Evolutionary conservation across 352 stramenopile genomes (phyloP).

Genomic region (Aphanomyces astaci): DNA sequence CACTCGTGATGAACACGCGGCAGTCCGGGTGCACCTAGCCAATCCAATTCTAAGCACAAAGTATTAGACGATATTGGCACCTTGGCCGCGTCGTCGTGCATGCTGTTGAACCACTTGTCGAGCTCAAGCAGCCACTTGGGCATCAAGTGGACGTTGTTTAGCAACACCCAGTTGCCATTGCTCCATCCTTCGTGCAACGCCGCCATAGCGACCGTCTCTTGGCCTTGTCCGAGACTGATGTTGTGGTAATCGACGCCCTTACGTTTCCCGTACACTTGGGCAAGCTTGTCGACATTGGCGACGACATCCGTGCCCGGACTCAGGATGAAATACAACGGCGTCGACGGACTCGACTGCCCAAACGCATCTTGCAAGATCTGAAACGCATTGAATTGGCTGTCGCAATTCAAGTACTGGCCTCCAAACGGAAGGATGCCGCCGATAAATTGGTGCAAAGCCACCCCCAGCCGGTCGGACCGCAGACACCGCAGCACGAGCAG

Average conservation of each 20-base stretch:
- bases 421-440: constrained; percentile 60
- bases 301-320: constrained; percentile 95
- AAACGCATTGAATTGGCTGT: constrained; percentile 91
- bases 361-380: constrained; percentile 92
- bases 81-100: constrained; percentile 31
- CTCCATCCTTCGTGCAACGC: constrained; percentile 78
- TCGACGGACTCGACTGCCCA: constrained; percentile 88
- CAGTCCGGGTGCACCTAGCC: constrained; percentile 52
- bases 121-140: constrained; percentile 89
- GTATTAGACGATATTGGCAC: constrained; percentile 13
- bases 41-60: constrained; percentile 25
- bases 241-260: constrained; percentile 96
- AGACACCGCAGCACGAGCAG: constrained; percentile 92
- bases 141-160: constrained; percentile 95
- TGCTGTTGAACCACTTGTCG: constrained; percentile 84
- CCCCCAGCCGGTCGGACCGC: constrained; percentile 89
- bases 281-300: constrained; percentile 92
- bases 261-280: constrained; percentile 84
- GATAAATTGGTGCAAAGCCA: constrained; percentile 93
- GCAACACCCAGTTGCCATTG: constrained; percentile 92
- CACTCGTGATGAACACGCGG: constrained; percentile 84
- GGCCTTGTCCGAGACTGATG: constrained; percentile 90
- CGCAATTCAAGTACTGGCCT: constrained; percentile 69
- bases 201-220: constrained; percentile 88
- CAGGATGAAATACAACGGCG: constrained; percentile 97